Evolutionary conservation across 805 yeast genomes (phyloP).

Genomic region (Teunomyces aglyptinius): DNA sequence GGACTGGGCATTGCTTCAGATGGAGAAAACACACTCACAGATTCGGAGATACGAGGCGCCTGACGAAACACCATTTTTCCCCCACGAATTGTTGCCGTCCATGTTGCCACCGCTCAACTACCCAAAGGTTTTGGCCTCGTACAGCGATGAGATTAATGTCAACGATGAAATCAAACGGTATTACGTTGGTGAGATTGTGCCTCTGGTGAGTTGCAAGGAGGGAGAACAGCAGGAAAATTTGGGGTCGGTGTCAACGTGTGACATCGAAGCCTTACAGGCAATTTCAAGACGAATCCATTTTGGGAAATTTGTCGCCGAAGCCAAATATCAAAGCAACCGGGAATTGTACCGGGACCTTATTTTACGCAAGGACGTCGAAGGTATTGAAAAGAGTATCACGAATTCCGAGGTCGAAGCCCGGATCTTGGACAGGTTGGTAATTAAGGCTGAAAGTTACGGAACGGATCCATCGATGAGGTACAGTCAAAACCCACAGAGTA

Average conservation of each 20-base stretch:
- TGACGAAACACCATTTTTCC: conserved; percentile 89
- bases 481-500: conserved; percentile 65
- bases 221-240: conserved; percentile 82
- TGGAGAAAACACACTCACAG: conserved; percentile 66
- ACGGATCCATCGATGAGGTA: conserved; percentile 78
- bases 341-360: conserved; percentile 66
- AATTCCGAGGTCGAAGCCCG: conserved; percentile 82
- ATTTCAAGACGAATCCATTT: conserved; percentile 91
- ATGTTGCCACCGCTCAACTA: conserved; percentile 76
- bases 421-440: conserved; percentile 72
- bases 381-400: conserved; percentile 79
- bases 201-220: conserved; percentile 59
- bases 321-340: conserved; percentile 73
- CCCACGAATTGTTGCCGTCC: conserved; percentile 62
- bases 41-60: conserved; percentile 91
- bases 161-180: conserved; percentile 64
- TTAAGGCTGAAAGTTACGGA: conserved; percentile 84
- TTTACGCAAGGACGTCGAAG: conserved; percentile 58
- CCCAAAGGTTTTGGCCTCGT: conserved; percentile 75
- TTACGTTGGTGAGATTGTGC: conserved; percentile 75
- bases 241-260: conserved; percentile 83
- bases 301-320: conserved; percentile 97
- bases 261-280: conserved; percentile 84
- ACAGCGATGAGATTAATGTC: conserved; percentile 71
- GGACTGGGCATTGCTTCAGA: conserved; percentile 78